Conservation (phyloP, 352 stramenopile genomes). For the Phytophthora foliorum region DNA sequence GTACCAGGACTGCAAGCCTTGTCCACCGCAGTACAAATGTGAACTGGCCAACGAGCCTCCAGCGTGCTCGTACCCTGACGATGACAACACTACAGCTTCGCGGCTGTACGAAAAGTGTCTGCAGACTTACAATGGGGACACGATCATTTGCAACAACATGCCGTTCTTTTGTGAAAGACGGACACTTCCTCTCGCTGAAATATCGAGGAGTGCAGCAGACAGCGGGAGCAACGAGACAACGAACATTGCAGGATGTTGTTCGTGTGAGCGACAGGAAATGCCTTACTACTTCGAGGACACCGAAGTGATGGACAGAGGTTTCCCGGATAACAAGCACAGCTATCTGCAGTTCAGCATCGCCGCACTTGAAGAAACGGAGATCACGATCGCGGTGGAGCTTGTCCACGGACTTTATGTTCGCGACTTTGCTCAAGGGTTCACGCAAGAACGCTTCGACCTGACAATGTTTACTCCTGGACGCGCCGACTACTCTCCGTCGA, state of each 20-base stretch:
- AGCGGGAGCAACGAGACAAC: slow-evolving; percentile 35
- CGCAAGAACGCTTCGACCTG: slow-evolving; percentile 85
- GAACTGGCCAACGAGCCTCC: slow-evolving; percentile 50
- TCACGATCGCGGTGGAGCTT: slow-evolving; percentile 95
- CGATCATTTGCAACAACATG: slow-evolving; percentile 62
- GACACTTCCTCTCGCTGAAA: slow-evolving; percentile 33
- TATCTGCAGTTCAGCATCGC: slow-evolving; percentile 93
- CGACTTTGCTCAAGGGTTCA: slow-evolving; percentile 91
- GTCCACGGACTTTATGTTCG: slow-evolving; percentile 94
- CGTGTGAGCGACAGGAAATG: slow-evolving; percentile 89
- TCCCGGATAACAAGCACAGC: slow-evolving; percentile 96
- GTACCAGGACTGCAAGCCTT: slow-evolving; percentile 97
- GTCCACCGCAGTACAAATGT: slow-evolving; percentile 94
- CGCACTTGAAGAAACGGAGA: slow-evolving; percentile 79
- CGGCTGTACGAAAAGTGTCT: slow-evolving; percentile 64
- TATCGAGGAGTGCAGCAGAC: slow-evolving; percentile 21
- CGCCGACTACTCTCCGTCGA: slow-evolving; percentile 68
- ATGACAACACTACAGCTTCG: slow-evolving; percentile 52
- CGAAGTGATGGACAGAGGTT: slow-evolving; percentile 69
- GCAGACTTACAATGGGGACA: slow-evolving; percentile 44
- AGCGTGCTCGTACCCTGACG: slow-evolving; percentile 74
- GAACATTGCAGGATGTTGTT: slow-evolving; percentile 77
- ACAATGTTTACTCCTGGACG: slow-evolving; percentile 91
- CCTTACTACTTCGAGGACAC: slow-evolving; percentile 91
- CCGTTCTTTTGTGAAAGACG: slow-evolving; percentile 71